Evolutionary conservation across 2,329 filamentous ascomycete species (phyloP).

Genomic region (Exophiala spinifera): DNA sequence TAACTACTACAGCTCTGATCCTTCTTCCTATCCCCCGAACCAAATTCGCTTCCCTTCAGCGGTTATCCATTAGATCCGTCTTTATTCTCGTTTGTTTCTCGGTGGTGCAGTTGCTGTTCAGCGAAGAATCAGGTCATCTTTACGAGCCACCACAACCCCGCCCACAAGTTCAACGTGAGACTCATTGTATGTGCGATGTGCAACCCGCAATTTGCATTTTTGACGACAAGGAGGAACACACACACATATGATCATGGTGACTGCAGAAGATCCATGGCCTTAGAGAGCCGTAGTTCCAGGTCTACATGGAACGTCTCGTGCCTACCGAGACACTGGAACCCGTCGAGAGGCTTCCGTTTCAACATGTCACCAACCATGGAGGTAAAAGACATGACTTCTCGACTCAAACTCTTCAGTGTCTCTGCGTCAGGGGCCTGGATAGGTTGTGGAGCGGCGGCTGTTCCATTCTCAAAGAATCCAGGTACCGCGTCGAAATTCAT

Average conservation of each 20-base stretch:
- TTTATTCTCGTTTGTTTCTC: too few species aligned
- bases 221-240: too few species aligned
- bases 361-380: constrained; percentile 23
- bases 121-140: too few species aligned
- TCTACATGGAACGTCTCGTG: constrained; percentile 27
- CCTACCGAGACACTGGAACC: constrained; percentile 26
- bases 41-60: too few species aligned
- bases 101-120: too few species aligned
- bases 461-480: constrained; percentile 12
- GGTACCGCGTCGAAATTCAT: constrained; percentile 17
- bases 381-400: constrained; percentile 19
- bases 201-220: too few species aligned
- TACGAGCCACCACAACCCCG: too few species aligned
- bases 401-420: constrained; percentile 3
- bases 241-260: background rate
- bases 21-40: too few species aligned
- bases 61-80: too few species aligned
- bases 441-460: background rate
- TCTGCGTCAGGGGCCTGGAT: constrained; percentile 4
- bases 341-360: constrained; percentile 25
- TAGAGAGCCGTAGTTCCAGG: constrained; percentile 23
- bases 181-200: too few species aligned
- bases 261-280: constrained; percentile 12
- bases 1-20: too few species aligned
- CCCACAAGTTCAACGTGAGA: too few species aligned